phyloP scores from a whole-genome alignment of 1,284 basidiomycete species.

The Porodaedalea pini region DNA sequence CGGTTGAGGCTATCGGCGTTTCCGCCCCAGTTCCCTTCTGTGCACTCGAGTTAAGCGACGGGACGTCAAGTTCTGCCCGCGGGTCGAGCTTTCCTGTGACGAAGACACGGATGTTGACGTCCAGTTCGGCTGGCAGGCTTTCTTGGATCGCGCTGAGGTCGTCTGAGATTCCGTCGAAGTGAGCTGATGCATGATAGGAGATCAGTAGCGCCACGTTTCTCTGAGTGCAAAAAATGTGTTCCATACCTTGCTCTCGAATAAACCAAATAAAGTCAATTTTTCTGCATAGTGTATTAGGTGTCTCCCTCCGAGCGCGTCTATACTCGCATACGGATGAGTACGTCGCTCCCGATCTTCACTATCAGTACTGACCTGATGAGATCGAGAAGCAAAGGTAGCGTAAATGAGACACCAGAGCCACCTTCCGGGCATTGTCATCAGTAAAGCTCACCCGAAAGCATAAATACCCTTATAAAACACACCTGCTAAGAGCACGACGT shows the following conservation, averaged over 20 bases:
- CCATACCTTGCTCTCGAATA: conserved; percentile 31
- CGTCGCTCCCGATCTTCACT: too few relatives aligned
- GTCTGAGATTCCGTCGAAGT: conserved; percentile 33
- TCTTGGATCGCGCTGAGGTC: conserved; percentile 20
- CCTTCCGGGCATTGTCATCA: conserved; percentile 24
- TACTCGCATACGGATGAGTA: background rate
- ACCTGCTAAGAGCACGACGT: conserved; percentile 37
- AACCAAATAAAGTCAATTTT: conserved; percentile 36
- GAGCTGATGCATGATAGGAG: conserved; percentile 23
- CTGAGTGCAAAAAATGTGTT: background rate
- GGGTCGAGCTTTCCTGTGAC: conserved; percentile 1
- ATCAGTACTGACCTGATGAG: conserved; percentile 29
- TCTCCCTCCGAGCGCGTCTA: background rate
- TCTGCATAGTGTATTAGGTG: conserved; percentile 22
- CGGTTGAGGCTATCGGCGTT: too few relatives aligned
- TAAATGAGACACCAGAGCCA: conserved; percentile 38
- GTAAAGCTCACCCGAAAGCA: background rate
- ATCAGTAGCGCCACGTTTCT: background rate
- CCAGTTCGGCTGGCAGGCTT: background rate
- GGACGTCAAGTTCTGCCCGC: background rate
- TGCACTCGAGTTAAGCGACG: background rate
- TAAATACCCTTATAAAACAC: conserved; percentile 12
- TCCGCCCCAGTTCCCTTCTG: background rate
- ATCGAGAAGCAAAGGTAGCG: conserved; percentile 34
- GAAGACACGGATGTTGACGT: conserved; percentile 9